These are phyloP conservation scores for Pythium folliculosum DNA, from an alignment of 352 stramenopile genomes.

Conservation along the genomic window DNA sequence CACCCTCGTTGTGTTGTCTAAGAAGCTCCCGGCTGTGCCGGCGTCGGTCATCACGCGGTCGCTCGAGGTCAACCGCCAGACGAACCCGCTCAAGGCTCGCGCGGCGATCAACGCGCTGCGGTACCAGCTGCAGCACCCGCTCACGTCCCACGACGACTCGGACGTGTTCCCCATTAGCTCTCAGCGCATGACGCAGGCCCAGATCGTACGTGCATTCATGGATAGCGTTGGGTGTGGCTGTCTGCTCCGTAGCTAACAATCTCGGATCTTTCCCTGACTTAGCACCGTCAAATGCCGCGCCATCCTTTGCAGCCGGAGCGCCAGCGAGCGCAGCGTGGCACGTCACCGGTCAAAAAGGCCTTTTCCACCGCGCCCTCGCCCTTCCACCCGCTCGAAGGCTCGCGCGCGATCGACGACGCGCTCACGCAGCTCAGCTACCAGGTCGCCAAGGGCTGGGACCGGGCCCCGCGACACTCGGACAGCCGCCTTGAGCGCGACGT, in stretches of 20 bases:
- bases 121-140: slow-evolving; percentile 74
- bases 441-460: slow-evolving; percentile 35
- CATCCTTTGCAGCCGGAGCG: slow-evolving; percentile 29
- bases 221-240: not conserved
- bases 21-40: slow-evolving; percentile 53
- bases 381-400: slow-evolving; percentile 26
- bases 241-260: too few species aligned
- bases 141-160: slow-evolving; percentile 79
- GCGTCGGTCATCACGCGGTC: slow-evolving; percentile 53
- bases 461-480: not conserved
- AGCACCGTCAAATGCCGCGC: slow-evolving; percentile 56
- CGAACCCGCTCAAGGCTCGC: slow-evolving; percentile 45
- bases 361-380: slow-evolving; percentile 21
- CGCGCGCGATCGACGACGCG: slow-evolving; percentile 58
- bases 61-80: slow-evolving; percentile 37
- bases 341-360: slow-evolving; percentile 9
- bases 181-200: slow-evolving; percentile 49
- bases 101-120: slow-evolving; percentile 71
- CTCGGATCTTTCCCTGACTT: not conserved
- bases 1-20: not conserved
- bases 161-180: slow-evolving; percentile 50
- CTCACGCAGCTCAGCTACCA: slow-evolving; percentile 61
- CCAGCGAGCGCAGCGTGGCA: not conserved
- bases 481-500: slow-evolving; percentile 31
- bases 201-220: slow-evolving; percentile 37